Evolutionary conservation across 768 basidiomycete species (phyloP).

Genomic region (Kwoniella pini): DNA sequence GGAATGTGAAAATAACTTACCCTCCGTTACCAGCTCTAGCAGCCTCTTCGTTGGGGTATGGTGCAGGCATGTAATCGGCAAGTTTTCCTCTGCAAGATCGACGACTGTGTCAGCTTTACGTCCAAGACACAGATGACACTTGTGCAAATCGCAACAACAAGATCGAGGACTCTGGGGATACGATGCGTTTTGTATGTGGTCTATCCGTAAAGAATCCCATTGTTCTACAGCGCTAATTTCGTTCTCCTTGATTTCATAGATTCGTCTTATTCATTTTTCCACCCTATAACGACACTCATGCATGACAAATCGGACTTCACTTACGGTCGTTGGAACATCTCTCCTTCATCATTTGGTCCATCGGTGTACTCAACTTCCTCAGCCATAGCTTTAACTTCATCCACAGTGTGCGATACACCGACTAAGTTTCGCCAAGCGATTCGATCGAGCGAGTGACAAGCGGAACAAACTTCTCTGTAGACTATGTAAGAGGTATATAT

Average conservation of each 20-base stretch:
- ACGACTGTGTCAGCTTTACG: no score
- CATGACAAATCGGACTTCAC: constrained; percentile 14
- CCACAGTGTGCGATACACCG: constrained; percentile 92
- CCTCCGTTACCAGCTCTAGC: constrained; percentile 87
- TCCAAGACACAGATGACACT: background rate
- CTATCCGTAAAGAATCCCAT: no score
- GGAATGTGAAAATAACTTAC: no score
- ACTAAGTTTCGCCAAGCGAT: constrained; percentile 99
- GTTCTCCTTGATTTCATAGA: no score
- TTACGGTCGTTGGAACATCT: constrained; percentile 93
- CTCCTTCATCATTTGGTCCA: constrained; percentile 88
- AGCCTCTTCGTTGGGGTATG: constrained; percentile 98
- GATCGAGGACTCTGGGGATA: background rate
- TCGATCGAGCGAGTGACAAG: constrained; percentile 97
- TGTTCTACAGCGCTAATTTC: no score
- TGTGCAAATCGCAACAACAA: background rate
- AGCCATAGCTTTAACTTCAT: constrained; percentile 85
- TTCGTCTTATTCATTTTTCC: no score
- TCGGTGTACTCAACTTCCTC: constrained; percentile 97
- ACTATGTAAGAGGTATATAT: constrained; percentile 62
- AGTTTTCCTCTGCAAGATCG: constrained; percentile 69
- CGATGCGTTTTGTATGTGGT: no score
- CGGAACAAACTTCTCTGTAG: constrained; percentile 98
- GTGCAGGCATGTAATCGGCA: constrained; percentile 90
- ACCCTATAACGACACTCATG: no score